Conservation (phyloP, 176 grass and related monocot species). For the Calamus simplicifolius region DNA sequence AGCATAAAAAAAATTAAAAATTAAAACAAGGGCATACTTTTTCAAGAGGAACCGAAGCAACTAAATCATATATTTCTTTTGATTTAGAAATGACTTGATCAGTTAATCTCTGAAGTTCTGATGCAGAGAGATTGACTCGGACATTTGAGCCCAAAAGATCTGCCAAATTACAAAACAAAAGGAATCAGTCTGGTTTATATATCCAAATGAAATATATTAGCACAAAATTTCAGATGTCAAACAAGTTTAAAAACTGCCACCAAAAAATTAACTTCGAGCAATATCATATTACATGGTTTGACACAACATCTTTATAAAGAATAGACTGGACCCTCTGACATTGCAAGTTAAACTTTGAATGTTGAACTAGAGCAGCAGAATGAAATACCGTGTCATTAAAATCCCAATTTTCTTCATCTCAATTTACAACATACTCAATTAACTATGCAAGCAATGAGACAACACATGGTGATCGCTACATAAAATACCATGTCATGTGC, state of each 20-base stretch:
- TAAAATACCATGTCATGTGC: no score
- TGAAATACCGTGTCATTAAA: no score
- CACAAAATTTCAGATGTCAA: no score
- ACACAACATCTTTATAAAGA: neutral
- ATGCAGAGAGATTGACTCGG: constrained; percentile 55
- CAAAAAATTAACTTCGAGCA: neutral
- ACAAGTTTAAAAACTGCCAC: no score
- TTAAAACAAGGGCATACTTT: constrained; percentile 42
- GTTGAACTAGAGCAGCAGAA: no score
- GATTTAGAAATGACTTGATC: constrained; percentile 65
- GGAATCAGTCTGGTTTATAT: neutral
- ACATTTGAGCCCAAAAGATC: constrained; percentile 64
- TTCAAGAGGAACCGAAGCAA: constrained; percentile 65
- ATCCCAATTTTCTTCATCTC: no score
- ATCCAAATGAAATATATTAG: no score
- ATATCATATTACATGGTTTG: neutral
- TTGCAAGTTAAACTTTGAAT: no score
- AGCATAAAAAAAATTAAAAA: neutral
- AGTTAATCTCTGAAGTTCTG: constrained; percentile 58
- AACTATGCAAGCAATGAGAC: no score
- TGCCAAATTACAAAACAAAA: constrained; percentile 21
- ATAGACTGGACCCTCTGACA: neutral
- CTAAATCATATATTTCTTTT: constrained; percentile 68
- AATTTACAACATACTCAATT: no score
- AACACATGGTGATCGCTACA: no score